Percentiles rank a stretch among this genome's conserved stretches.
Conservation (phyloP, 2,329 filamentous ascomycete genomes). For the Nemania diffusa region DNA sequence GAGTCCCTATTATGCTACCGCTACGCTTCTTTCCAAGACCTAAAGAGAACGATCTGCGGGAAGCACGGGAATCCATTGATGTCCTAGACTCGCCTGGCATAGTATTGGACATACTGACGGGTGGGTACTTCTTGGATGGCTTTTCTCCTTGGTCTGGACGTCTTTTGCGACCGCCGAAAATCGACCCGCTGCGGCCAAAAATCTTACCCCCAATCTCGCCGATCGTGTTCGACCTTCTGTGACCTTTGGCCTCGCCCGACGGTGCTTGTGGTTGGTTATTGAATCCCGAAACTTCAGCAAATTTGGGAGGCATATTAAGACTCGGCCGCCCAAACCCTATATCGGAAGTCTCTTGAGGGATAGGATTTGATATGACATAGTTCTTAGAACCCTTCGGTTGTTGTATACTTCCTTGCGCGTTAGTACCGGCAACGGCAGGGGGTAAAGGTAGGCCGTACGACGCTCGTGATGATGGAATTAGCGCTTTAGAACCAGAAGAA, state of each 20-base stretch:
- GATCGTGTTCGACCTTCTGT: constrained; percentile 79
- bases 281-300: constrained; percentile 68
- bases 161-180: constrained; percentile 71
- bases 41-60: constrained; percentile 76
- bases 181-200: constrained; percentile 83
- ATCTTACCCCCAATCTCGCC: constrained; percentile 85
- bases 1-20: constrained; percentile 70
- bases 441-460: constrained; percentile 90
- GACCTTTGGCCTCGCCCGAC: constrained; percentile 59
- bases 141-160: constrained; percentile 57
- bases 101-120: constrained; percentile 86
- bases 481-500: constrained; percentile 73
- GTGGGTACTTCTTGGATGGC: constrained; percentile 80
- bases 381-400: constrained; percentile 76
- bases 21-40: constrained; percentile 76
- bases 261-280: constrained; percentile 63
- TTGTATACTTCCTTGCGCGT: constrained; percentile 88
- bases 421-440: constrained; percentile 87
- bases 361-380: constrained; percentile 77
- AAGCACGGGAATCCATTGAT: constrained; percentile 75
- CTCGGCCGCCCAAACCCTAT: constrained; percentile 68
- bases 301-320: constrained; percentile 68
- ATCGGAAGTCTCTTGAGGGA: constrained; percentile 64
- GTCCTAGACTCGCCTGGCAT: constrained; percentile 68
- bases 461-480: constrained; percentile 63